Evolutionary conservation across 225 moss, liverwort and hornwort genomes (phyloP), one percentile per base, ranked within the genome.

Genomic region (Marchantia polymorpha): DNA sequence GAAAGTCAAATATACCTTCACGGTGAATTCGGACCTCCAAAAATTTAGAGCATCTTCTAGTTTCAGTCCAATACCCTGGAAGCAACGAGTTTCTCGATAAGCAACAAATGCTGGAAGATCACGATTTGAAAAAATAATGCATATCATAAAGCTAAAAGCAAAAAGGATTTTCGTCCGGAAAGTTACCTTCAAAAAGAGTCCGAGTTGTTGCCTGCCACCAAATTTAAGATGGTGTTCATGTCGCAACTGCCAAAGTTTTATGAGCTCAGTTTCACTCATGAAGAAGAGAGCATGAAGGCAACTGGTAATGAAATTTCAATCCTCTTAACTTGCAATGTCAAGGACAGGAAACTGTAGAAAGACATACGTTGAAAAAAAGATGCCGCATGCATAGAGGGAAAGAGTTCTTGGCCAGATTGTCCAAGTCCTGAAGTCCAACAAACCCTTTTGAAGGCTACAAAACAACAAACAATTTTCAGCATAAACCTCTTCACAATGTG

Each of bases 351-450:
- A 63, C 39, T 39, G 46, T 6, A 63, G 22, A 49, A 39, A 59
- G 77, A 48, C 70, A 63, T 80, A 90, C 89, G 82, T 88, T 99
- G 29, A 83, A 70, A 53, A 92, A 90, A 10, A 99, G 81, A 80
- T 95, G 94, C 12, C 92, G 92, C 97, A 99, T 99, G 83, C 97
- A 99, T 49, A 93, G 89, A 10, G 97, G 97, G 76, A 99, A 99
- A 22, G 97, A 93, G 74, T 80, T 81, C 81, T 88, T 85, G 31
- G 97, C 97, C 85, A 93, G 77, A 29, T 82, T 85, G 80, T 92
- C 90, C 87, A 99, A 82, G 53, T 93, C 88, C 39, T 86, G 83
- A 50, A 93, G 84, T 31, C 82, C 48, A n/a, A 92, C 78, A 65
- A 39, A 82, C 22, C 90, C 84, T 79, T 86, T 86, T 22, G 84